A percentile compares a stretch with the other conserved stretches of the same genome.
Conservation (phyloP, 139 green algal species). For the Axilococcus clingmanii region DNA sequence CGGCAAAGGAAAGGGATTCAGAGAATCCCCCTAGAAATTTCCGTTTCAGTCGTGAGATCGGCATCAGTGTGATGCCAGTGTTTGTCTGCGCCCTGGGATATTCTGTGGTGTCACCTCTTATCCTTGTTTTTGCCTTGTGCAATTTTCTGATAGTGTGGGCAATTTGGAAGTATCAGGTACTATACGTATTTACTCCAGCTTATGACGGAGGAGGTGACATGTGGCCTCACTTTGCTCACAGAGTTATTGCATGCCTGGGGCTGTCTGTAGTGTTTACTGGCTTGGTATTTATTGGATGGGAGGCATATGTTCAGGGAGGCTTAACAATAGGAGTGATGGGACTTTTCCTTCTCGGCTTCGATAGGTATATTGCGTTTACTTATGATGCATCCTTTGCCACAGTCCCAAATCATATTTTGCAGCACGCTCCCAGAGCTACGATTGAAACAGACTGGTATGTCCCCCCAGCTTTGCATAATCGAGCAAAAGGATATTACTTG, state of each 20-base stretch:
- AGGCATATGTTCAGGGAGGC: conserved; percentile 20
- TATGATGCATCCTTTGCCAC: conserved; percentile 14
- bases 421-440: neutral
- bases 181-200: conserved; percentile 39
- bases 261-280: conserved; percentile 36
- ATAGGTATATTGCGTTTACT: conserved; percentile 14
- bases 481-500: conserved; percentile 11
- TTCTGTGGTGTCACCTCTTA: conserved; percentile 52
- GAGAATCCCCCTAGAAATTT: conserved; percentile 16
- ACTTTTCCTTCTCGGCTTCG: conserved; percentile 16
- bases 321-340: conserved; percentile 18
- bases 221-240: conserved; percentile 16
- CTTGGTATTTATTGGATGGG: conserved; percentile 31
- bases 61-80: conserved; percentile 11
- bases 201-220: conserved; percentile 30
- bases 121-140: conserved; percentile 43
- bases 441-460: conserved; percentile 20
- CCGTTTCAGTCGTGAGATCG: conserved; percentile 21
- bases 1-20: conserved; percentile 10
- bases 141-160: conserved; percentile 39
- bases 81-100: conserved; percentile 18
- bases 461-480: conserved; percentile 13
- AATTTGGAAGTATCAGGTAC: conserved; percentile 48
- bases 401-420: conserved; percentile 7
- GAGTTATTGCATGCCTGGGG: conserved; percentile 26